Evolutionary conservation across 495 filamentous ascomycete genomes (phyloP).

Genomic region (Annulohypoxylon bovei): DNA sequence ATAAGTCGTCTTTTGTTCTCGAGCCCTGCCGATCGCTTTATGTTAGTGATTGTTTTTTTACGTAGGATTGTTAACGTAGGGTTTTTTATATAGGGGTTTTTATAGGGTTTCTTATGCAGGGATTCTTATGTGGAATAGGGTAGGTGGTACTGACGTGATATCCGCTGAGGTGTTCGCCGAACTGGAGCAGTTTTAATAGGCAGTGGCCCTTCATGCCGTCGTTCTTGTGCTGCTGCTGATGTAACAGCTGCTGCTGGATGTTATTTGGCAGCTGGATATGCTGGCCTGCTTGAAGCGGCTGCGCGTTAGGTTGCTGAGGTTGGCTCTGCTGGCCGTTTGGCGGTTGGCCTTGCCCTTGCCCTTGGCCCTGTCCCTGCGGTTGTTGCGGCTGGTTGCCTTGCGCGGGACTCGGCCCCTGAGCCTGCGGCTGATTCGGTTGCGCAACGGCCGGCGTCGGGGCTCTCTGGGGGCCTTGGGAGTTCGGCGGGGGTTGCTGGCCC

Average conservation of each 20-base stretch:
- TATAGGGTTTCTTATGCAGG: no score
- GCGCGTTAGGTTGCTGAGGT: conserved; percentile 40
- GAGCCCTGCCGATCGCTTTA: conserved; percentile 53
- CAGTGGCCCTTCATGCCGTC: conserved; percentile 66
- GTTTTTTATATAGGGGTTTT: no score
- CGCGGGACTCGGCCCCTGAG: conserved; percentile 36
- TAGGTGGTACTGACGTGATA: conserved; percentile 62
- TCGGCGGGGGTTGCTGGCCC: conserved; percentile 35
- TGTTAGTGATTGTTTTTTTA: conserved; percentile 22
- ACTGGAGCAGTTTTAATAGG: conserved; percentile 71
- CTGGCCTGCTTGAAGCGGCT: conserved; percentile 53
- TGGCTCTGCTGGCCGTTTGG: conserved; percentile 51
- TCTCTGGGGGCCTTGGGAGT: conserved; percentile 43
- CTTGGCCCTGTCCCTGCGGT: conserved; percentile 56
- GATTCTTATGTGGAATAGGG: not conserved
- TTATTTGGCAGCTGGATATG: conserved; percentile 52
- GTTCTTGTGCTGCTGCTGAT: conserved; percentile 62
- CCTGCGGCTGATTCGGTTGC: conserved; percentile 48
- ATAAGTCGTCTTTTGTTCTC: conserved; percentile 67
- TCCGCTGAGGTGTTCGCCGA: conserved; percentile 74
- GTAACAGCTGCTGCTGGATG: conserved; percentile 55
- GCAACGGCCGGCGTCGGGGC: conserved; percentile 42
- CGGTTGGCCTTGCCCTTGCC: conserved; percentile 54
- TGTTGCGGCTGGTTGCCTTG: conserved; percentile 61
- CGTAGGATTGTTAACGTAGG: not conserved